Conservation (phyloP, 2,329 filamentous ascomycete genomes). For the Ophiostoma sp. region DNA sequence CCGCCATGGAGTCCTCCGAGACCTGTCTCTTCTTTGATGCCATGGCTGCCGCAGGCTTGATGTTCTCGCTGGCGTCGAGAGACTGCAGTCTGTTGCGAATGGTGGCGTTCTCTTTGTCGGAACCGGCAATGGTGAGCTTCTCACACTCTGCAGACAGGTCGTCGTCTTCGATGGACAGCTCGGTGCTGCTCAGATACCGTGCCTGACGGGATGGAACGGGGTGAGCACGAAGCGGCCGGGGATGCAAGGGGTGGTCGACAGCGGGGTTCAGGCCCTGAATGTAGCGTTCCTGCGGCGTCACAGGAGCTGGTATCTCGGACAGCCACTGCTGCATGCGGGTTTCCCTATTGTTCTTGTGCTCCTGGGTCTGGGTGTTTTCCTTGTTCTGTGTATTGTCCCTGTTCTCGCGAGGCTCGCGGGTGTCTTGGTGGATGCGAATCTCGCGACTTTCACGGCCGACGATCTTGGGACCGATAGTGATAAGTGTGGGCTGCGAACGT, state of each 20-base stretch:
- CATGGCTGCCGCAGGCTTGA: background rate
- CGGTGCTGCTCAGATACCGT: constrained; percentile 13
- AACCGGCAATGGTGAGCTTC: constrained; percentile 15
- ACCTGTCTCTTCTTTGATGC: constrained; percentile 23
- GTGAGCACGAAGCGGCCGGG: constrained; percentile 23
- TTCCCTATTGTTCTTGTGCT: constrained; percentile 12
- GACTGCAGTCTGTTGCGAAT: background rate
- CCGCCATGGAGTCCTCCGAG: constrained; percentile 14
- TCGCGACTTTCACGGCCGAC: background rate
- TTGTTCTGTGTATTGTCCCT: too few relatives aligned
- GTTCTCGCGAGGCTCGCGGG: background rate
- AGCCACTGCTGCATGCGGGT: constrained; percentile 27
- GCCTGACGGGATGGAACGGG: constrained; percentile 7
- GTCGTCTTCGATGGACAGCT: background rate
- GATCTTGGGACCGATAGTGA: constrained; percentile 15
- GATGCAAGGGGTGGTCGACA: constrained; percentile 27
- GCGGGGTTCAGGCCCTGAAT: constrained; percentile 23
- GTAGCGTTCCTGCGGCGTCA: constrained; percentile 27
- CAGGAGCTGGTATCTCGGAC: constrained; percentile 24
- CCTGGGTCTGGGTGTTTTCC: too few relatives aligned
- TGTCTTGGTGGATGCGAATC: background rate
- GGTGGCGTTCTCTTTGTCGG: constrained; percentile 22
- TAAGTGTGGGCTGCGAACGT: constrained; percentile 14
- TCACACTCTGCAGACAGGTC: constrained; percentile 12
- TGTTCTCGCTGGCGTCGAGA: background rate